Conservation (phyloP, 73 alveolate genomes). For the Stentor roeselii region DNA sequence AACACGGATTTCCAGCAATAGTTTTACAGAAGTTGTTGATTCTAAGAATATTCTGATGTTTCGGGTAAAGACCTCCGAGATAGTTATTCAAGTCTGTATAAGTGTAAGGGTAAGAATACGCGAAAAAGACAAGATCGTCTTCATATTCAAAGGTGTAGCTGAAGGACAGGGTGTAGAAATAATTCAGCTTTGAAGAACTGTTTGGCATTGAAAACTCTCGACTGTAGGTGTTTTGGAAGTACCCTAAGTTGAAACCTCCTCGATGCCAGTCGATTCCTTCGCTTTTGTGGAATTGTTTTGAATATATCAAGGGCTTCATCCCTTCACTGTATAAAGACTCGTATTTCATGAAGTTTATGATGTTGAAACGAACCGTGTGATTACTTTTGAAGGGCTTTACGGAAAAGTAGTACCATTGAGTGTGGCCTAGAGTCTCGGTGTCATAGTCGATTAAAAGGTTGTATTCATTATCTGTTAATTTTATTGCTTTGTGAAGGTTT, state of each 20-base stretch:
- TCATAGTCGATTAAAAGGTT: slow-evolving; percentile 85
- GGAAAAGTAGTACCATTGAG: slow-evolving; percentile 86
- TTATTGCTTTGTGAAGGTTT: slow-evolving; percentile 67
- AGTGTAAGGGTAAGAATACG: slow-evolving; percentile 79
- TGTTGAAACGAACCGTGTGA: slow-evolving; percentile 27
- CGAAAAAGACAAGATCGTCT: slow-evolving; percentile 80
- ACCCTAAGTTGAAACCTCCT: slow-evolving; percentile 44
- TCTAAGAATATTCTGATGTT: slow-evolving; percentile 40
- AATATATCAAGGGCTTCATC: slow-evolving; percentile 8
- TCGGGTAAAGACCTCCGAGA: slow-evolving; percentile 59
- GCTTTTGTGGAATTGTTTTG: slow-evolving; percentile 28
- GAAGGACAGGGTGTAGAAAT: slow-evolving; percentile 66
- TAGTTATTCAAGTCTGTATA: slow-evolving; percentile 57
- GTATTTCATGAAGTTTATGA: slow-evolving; percentile 38
- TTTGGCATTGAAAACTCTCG: slow-evolving; percentile 18
- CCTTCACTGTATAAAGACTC: slow-evolving; percentile 37
- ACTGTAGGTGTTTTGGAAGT: slow-evolving; percentile 43
- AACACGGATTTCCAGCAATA: slow-evolving; percentile 67
- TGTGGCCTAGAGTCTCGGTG: slow-evolving; percentile 89
- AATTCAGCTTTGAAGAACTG: too few relatives aligned
- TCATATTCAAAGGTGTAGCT: slow-evolving; percentile 73
- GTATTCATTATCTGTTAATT: slow-evolving; percentile 64
- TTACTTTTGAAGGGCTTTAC: slow-evolving; percentile 55
- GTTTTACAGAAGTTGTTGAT: slow-evolving; percentile 72
- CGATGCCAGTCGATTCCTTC: slow-evolving; percentile 46